These are phyloP conservation scores for Rhodotorula toruloides DNA, from an alignment of 768 basidiomycete genomes.

Conservation along the genomic window DNA sequence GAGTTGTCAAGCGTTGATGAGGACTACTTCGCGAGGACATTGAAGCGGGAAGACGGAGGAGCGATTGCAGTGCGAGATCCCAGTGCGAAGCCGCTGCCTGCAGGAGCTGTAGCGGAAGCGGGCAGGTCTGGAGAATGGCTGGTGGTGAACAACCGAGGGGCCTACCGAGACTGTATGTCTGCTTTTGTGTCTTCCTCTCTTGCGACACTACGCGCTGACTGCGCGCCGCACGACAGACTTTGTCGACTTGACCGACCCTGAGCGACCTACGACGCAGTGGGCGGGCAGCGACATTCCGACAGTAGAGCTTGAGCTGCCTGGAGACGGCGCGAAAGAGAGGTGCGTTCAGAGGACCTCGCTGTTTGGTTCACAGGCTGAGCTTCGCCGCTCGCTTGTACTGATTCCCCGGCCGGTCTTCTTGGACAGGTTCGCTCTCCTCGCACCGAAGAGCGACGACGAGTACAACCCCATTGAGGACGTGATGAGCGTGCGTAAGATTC, in stretches of 20 bases:
- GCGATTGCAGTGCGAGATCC: conserved; percentile 7
- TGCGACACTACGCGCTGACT: not conserved
- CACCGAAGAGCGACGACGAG: conserved; percentile 34
- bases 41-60: conserved; percentile 7
- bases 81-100: not conserved
- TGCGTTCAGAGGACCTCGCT: too few species aligned
- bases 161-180: conserved; percentile 22
- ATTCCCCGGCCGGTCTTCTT: not conserved
- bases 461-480: conserved; percentile 42
- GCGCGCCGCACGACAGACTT: conserved; percentile 33
- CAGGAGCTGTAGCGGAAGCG: too few species aligned
- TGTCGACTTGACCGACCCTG: conserved; percentile 12
- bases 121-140: conserved; percentile 23
- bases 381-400: too few species aligned
- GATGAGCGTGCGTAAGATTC: conserved; percentile 19
- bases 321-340: conserved; percentile 21
- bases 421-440: conserved; percentile 20
- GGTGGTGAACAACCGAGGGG: conserved; percentile 6
- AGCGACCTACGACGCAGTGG: conserved; percentile 9
- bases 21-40: conserved; percentile 8
- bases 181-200: too few species aligned
- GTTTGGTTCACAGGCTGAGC: too few species aligned
- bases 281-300: conserved; percentile 22
- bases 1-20: conserved; percentile 13
- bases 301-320: conserved; percentile 38